Base-by-base conservation (phyloP, 179 eudicot species). In the Silene noctiflora region DNA sequence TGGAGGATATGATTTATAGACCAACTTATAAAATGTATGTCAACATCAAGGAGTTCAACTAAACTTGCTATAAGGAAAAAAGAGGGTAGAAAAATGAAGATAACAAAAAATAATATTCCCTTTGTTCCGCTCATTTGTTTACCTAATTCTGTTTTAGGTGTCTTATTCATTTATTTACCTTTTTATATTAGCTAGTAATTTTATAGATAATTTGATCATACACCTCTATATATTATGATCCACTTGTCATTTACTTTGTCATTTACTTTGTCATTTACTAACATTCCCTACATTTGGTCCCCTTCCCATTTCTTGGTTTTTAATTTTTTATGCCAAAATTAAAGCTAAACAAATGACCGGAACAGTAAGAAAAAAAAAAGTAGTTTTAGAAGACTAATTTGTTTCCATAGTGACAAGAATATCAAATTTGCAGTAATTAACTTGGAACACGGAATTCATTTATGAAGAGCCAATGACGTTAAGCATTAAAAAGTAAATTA, bases 401-500 rank as follows among this genome's bases (percentile, higher is more conserved):
- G 61, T 77, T 77, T 77, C 64, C 55, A 72, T 19, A 55, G 71
- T 53, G 81, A 73, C 81, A 74, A 81, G 72, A 61, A 61, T 62
- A 72, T 77, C 77, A 61, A 76, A 22, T 22, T 71, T 73, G 35
- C n/a, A 70, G 27, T 44, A 63, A 73, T 74, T 71, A 48, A 24
- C 42, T 59, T 74, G 44, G 81, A 13, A 78, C 78, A 78, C 76
- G 76, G 76, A 81, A 82, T 78, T 82, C 60, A 82, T 78, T 35
- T 68, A 79, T 61, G 68, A 48, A 71, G 67, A 78, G 79, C 76
- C 82, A 82, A 66, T 78, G 81, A 53, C 85, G 85, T 82, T 78
- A 82, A 82, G 85, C 85, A 82, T 78, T 75, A 12, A 66, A 78
- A 82, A 70, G 60, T 46, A 25, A 24, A 74, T 21, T 67, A 29